These are phyloP conservation scores for Xylaria sp. DNA, from an alignment of 2,329 filamentous ascomycete species.

Conservation along the genomic window DNA sequence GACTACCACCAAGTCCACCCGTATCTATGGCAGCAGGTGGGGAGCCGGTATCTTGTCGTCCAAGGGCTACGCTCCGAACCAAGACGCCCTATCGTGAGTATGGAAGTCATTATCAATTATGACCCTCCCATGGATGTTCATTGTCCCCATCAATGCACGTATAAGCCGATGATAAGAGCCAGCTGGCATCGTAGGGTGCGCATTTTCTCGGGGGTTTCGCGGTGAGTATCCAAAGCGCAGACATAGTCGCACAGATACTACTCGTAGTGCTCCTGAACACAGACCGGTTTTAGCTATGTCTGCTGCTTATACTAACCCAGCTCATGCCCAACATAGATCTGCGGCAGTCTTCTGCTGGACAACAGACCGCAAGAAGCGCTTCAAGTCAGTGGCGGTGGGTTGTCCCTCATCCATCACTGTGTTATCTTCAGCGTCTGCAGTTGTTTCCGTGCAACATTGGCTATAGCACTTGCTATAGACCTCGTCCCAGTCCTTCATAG, in stretches of 20 bases:
- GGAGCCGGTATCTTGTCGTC: neutral
- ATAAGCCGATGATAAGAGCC: neutral
- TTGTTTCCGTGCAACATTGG: conserved; percentile 53
- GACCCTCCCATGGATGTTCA: neutral
- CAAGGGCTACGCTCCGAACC: neutral
- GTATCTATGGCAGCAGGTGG: neutral
- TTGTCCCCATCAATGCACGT: neutral
- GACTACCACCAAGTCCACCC: conserved; percentile 10
- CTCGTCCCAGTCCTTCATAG: conserved; percentile 67
- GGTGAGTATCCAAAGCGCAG: neutral
- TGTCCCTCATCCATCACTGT: conserved; percentile 42
- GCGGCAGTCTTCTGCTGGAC: conserved; percentile 43
- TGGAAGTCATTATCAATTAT: neutral
- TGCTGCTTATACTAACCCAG: neutral
- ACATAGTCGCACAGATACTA: conserved; percentile 1
- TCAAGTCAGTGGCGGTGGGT: conserved; percentile 46
- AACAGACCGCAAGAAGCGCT: conserved; percentile 56
- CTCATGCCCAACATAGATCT: conserved; percentile 52
- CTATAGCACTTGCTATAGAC: conserved; percentile 59
- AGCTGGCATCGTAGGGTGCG: neutral
- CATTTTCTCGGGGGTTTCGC: neutral
- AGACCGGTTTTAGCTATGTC: neutral
- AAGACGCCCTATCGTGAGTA: neutral
- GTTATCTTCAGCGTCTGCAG: conserved; percentile 36
- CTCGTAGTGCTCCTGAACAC: neutral